Evolutionary conservation across 169 alveolate genomes (phyloP).

Genomic region (Plasmodium billcollinsi): DNA sequence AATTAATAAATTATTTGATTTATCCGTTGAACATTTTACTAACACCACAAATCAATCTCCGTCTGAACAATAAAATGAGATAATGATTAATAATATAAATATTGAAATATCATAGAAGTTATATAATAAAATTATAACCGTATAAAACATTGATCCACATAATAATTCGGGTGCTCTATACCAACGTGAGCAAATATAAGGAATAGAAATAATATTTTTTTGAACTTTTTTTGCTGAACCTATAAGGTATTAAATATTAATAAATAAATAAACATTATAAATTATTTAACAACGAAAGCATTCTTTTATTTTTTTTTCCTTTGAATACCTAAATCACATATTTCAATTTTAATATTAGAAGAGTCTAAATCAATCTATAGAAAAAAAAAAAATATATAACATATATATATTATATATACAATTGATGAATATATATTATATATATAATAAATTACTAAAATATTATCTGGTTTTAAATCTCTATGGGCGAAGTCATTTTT

Average conservation of each 20-base stretch:
- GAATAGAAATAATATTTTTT: constrained; percentile 78
- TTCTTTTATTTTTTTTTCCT: constrained; percentile 12
- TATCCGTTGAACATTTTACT: constrained; percentile 7
- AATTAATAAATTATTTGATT: not conserved
- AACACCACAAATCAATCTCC: constrained; percentile 76
- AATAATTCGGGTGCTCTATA: constrained; percentile 86
- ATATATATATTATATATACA: not conserved
- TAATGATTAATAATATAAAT: not conserved
- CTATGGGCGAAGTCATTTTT: constrained; percentile 82
- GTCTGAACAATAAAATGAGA: constrained; percentile 20
- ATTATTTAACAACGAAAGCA: not conserved
- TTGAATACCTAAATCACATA: constrained; percentile 82
- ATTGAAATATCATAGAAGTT: not conserved
- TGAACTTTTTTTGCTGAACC: constrained; percentile 78
- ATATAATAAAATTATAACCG: constrained; percentile 40
- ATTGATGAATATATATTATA: not conserved
- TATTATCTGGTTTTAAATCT: constrained; percentile 85
- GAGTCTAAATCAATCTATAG: constrained; percentile 79
- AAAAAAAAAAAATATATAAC: not conserved
- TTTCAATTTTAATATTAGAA: constrained; percentile 76
- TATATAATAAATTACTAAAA: constrained; percentile 71
- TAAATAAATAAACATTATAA: constrained; percentile 15
- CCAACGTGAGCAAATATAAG: constrained; percentile 86
- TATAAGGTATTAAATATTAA: constrained; percentile 30
- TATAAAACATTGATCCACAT: constrained; percentile 81